Evolutionary conservation across 148 eudicot genomes (phyloP).

Genomic region (Silene conica): DNA sequence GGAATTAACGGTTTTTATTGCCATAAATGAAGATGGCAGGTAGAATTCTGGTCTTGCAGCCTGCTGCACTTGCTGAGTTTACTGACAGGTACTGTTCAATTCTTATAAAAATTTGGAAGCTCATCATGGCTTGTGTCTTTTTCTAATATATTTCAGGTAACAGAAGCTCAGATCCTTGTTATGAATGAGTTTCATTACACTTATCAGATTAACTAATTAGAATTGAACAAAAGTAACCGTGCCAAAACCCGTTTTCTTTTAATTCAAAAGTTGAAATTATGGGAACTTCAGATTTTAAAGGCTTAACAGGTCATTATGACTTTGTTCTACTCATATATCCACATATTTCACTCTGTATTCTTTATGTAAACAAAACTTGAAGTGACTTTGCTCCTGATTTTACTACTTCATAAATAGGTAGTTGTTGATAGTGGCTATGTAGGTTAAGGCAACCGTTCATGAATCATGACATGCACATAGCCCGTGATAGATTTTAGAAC

Average conservation of each 20-base stretch:
- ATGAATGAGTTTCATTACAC: neutral
- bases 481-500: neutral
- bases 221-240: conserved; percentile 1
- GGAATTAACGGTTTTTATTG: neutral
- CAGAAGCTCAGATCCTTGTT: neutral
- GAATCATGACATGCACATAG: neutral
- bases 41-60: conserved; percentile 76
- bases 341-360: neutral
- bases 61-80: conserved; percentile 66
- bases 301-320: neutral
- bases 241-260: neutral
- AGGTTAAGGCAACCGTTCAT: neutral
- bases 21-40: conserved; percentile 66
- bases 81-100: conserved; percentile 51
- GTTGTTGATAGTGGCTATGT: neutral
- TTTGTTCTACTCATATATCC: no score
- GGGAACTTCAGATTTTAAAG: neutral
- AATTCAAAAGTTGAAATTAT: neutral
- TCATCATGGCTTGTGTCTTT: neutral
- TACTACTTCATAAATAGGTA: neutral
- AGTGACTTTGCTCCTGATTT: neutral
- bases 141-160: conserved; percentile 2
- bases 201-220: neutral
- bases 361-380: neutral
- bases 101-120: neutral